A percentile compares a stretch with the other conserved stretches of the same genome.
Evolutionary conservation across 2,329 filamentous ascomycete genomes (phyloP).

Genomic region (Calonectria montana): DNA sequence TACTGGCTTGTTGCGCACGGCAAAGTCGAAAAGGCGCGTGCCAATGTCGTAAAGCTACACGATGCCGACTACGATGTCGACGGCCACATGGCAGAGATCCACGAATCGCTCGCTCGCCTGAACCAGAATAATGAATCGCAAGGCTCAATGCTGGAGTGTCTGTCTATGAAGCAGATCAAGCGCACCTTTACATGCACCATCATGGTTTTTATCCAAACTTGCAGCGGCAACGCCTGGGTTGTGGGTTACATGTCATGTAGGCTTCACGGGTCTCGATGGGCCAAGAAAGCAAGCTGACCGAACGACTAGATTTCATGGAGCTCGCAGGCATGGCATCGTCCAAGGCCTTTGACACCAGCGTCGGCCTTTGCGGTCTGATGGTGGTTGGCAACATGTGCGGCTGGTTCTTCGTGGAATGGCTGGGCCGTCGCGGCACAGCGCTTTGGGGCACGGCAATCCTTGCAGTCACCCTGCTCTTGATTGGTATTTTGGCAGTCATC

Average conservation of each 20-base stretch:
- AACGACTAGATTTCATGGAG: background rate
- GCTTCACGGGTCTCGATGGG: background rate
- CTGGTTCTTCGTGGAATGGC: slow-evolving; percentile 21
- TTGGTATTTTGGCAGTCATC: slow-evolving; percentile 11
- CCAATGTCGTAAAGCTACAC: slow-evolving; percentile 46
- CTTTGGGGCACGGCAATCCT: slow-evolving; percentile 7
- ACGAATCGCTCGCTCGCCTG: slow-evolving; percentile 8
- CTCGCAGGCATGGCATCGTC: slow-evolving; percentile 1
- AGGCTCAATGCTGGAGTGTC: slow-evolving; percentile 9
- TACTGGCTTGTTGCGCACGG: slow-evolving; percentile 48
- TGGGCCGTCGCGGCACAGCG: slow-evolving; percentile 14
- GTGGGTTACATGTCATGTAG: slow-evolving; percentile 25
- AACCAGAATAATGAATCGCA: slow-evolving; percentile 1
- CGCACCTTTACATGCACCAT: slow-evolving; percentile 2
- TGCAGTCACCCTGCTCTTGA: background rate
- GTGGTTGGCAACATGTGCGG: slow-evolving; percentile 19
- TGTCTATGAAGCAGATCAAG: background rate
- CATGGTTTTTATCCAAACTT: slow-evolving; percentile 17
- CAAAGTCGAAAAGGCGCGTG: slow-evolving; percentile 42
- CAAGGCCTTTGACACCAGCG: slow-evolving; percentile 9
- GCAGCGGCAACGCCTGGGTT: slow-evolving; percentile 11
- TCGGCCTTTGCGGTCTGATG: slow-evolving; percentile 14
- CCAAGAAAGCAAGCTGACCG: background rate
- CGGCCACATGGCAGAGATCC: slow-evolving; percentile 46
- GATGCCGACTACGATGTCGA: slow-evolving; percentile 42